Evolutionary conservation across 768 basidiomycete species (phyloP).

Genomic region (Crassisporium funariophilum): DNA sequence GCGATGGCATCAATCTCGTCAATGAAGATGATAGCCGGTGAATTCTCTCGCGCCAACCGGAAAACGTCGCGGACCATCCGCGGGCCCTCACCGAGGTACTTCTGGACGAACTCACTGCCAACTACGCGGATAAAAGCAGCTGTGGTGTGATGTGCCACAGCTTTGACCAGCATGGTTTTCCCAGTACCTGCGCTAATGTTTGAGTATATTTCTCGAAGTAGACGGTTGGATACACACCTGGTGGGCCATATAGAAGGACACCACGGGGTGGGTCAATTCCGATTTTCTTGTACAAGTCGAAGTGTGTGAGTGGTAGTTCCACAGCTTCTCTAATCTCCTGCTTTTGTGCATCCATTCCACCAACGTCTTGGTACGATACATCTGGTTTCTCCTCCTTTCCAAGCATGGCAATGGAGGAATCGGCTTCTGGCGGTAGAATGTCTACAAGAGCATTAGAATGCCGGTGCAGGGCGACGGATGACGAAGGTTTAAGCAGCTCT

Average conservation of each 20-base stretch:
- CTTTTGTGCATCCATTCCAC: slow-evolving; percentile 97
- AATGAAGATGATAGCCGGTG: slow-evolving; percentile 98
- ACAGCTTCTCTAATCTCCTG: slow-evolving; percentile 99
- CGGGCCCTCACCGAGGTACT: slow-evolving; percentile 98
- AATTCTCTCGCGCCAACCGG: slow-evolving; percentile 94
- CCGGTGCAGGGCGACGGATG: slow-evolving; percentile 96
- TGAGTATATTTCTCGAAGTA: neutral
- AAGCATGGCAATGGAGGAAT: slow-evolving; percentile 95
- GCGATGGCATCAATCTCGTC: slow-evolving; percentile 99
- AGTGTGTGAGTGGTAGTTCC: slow-evolving; percentile 94
- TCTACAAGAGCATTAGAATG: slow-evolving; percentile 99
- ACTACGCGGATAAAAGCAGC: slow-evolving; percentile 98
- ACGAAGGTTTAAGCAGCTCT: slow-evolving; percentile 95
- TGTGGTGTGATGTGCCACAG: slow-evolving; percentile 97
- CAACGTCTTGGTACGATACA: slow-evolving; percentile 91
- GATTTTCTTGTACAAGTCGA: slow-evolving; percentile 98
- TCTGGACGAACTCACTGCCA: slow-evolving; percentile 98
- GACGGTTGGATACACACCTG: slow-evolving; percentile 54
- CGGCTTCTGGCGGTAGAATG: slow-evolving; percentile 97
- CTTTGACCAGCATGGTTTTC: slow-evolving; percentile 98
- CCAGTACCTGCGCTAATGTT: slow-evolving; percentile 72
- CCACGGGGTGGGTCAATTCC: slow-evolving; percentile 99
- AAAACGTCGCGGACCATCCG: slow-evolving; percentile 99
- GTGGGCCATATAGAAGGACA: slow-evolving; percentile 95
- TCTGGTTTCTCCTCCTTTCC: slow-evolving; percentile 94